A percentile compares a stretch with the other conserved stretches of the same genome.
Conservation (phyloP, 2,329 filamentous ascomycete species). For the Nemania bipapillata region DNA sequence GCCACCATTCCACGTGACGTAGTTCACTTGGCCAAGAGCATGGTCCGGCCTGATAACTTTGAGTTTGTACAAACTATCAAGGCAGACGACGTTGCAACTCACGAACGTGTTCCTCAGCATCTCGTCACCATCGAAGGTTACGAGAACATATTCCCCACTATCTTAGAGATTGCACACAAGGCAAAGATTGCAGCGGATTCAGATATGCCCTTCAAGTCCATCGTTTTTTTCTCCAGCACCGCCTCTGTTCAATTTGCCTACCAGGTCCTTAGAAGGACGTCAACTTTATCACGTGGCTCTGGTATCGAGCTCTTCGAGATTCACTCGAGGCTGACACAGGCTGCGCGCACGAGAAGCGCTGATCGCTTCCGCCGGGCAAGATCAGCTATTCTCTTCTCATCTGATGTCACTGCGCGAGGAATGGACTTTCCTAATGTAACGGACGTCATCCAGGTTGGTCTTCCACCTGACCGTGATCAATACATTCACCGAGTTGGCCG, state of each 20-base stretch:
- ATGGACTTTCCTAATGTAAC: slow-evolving; percentile 86
- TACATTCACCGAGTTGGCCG: slow-evolving; percentile 83
- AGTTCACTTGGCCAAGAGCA: slow-evolving; percentile 77
- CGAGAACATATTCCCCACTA: slow-evolving; percentile 78
- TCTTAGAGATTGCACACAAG: slow-evolving; percentile 78
- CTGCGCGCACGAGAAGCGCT: slow-evolving; percentile 73
- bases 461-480: slow-evolving; percentile 72
- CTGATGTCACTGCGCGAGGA: slow-evolving; percentile 81
- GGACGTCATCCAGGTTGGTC: slow-evolving; percentile 79
- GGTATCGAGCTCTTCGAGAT: slow-evolving; percentile 68
- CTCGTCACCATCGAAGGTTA: slow-evolving; percentile 73
- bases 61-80: slow-evolving; percentile 90
- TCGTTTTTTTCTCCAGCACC: slow-evolving; percentile 88
- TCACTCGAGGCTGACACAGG: slow-evolving; percentile 81
- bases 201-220: slow-evolving; percentile 85
- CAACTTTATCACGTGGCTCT: slow-evolving; percentile 53
- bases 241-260: slow-evolving; percentile 74
- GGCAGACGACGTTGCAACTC: slow-evolving; percentile 83
- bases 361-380: slow-evolving; percentile 74
- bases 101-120: slow-evolving; percentile 84
- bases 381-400: slow-evolving; percentile 76
- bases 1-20: slow-evolving; percentile 90
- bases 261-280: slow-evolving; percentile 63
- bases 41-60: slow-evolving; percentile 82
- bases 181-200: slow-evolving; percentile 66